A percentile compares a stretch with the other conserved stretches of the same genome.
Conservation (phyloP, 2,329 filamentous ascomycete species). For the Moelleriella libera region DNA sequence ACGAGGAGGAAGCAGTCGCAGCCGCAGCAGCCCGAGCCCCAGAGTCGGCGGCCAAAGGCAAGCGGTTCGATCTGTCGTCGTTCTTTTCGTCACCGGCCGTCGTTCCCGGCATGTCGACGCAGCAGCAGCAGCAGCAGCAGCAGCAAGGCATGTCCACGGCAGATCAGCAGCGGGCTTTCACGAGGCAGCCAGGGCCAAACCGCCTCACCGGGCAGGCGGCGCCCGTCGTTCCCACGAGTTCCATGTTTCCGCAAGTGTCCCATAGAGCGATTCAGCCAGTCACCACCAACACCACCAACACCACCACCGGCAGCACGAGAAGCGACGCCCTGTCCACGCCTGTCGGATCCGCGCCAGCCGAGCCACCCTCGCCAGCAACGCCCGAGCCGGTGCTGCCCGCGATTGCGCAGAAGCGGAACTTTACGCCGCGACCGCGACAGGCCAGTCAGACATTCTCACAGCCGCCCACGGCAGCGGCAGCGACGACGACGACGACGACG, state of each 20-base stretch:
- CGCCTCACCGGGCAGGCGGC: constrained; percentile 3
- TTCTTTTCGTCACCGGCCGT: constrained; percentile 44
- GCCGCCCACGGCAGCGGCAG: constrained; percentile 11
- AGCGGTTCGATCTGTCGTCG: constrained; percentile 31
- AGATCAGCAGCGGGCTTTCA: constrained; percentile 2
- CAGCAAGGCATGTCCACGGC: constrained; percentile 6
- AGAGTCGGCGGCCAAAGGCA: constrained; percentile 13
- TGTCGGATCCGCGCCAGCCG: neutral
- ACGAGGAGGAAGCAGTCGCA: constrained; percentile 7
- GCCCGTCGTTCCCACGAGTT: constrained; percentile 16
- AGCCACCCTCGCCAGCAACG: constrained; percentile 12
- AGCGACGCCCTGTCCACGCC: constrained; percentile 19
- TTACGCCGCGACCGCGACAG: constrained; percentile 27
- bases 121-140: constrained; percentile 16
- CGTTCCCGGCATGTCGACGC: constrained; percentile 18
- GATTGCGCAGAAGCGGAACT: constrained; percentile 33
- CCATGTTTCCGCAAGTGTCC: constrained; percentile 23
- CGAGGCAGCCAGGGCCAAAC: neutral
- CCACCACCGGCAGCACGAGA: neutral
- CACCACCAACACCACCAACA: constrained; percentile 3
- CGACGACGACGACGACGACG: constrained; percentile 7
- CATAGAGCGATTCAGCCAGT: constrained; percentile 18
- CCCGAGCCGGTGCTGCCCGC: constrained; percentile 18
- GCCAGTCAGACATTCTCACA: constrained; percentile 23
- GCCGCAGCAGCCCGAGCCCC: constrained; percentile 3